A percentile compares a stretch with the other conserved stretches of the same genome.
phyloP scores from a whole-genome alignment of 2,329 filamentous ascomycete genomes.

The Fusarium sp. region DNA sequence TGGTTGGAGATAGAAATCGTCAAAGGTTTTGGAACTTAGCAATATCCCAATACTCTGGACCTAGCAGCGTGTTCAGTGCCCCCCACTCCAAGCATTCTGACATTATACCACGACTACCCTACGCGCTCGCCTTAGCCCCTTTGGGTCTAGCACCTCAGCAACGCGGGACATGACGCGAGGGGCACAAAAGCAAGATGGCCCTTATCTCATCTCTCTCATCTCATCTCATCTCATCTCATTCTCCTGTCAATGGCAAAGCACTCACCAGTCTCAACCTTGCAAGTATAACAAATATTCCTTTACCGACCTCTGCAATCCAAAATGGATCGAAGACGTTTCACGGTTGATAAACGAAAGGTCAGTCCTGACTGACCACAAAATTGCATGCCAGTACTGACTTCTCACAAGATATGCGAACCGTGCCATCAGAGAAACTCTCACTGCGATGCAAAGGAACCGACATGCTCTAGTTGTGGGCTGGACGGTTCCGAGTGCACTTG shows the following conservation, averaged over 20 bases:
- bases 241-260: background rate
- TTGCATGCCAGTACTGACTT: background rate
- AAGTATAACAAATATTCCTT: background rate
- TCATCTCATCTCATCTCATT: background rate
- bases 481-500: background rate
- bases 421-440: conserved; percentile 7
- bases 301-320: background rate
- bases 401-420: background rate
- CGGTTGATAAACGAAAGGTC: rapidly evolving
- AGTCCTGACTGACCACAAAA: background rate
- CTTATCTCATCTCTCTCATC: background rate
- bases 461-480: background rate
- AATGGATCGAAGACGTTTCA: background rate
- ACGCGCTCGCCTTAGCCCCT: background rate
- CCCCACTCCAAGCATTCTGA: too few relatives aligned
- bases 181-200: background rate
- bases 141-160: background rate
- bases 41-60: too few relatives aligned
- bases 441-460: conserved; percentile 11
- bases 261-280: background rate
- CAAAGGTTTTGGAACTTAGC: too few relatives aligned
- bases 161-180: background rate
- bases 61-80: too few relatives aligned
- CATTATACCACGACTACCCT: background rate
- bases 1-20: too few relatives aligned